A percentile compares a stretch with the other conserved stretches of the same genome.
Evolutionary conservation across 2,329 filamentous ascomycete species (phyloP).

Genomic region (Monilinia aucupariae): DNA sequence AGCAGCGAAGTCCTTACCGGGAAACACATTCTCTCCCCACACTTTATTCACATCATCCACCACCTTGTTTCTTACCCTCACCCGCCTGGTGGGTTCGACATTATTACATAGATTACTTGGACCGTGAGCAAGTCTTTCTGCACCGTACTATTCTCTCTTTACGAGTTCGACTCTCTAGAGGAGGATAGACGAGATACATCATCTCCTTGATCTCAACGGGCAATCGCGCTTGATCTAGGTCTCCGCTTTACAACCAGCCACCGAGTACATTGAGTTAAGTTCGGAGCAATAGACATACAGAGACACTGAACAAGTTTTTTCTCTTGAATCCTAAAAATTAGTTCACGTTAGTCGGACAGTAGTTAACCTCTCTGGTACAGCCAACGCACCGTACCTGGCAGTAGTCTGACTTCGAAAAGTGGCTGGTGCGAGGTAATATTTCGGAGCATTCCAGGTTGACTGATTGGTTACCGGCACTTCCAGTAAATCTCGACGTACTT

Average conservation of each 20-base stretch:
- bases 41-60: constrained; percentile 8
- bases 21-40: constrained; percentile 14
- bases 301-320: constrained; percentile 8
- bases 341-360: background rate
- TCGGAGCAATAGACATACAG: background rate
- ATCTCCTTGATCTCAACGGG: constrained; percentile 9
- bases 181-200: background rate
- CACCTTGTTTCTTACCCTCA: constrained; percentile 3
- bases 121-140: constrained; percentile 6
- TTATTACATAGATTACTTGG: constrained; percentile 10
- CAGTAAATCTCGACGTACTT: constrained; percentile 12
- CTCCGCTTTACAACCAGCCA: constrained; percentile 13
- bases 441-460: constrained; percentile 23
- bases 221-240: constrained; percentile 4
- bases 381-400: constrained; percentile 24
- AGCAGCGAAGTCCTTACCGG: constrained; percentile 13
- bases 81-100: background rate
- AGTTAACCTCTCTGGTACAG: background rate
- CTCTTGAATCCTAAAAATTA: constrained; percentile 1
- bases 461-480: constrained; percentile 9
- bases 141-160: background rate
- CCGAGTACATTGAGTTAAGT: constrained; percentile 10
- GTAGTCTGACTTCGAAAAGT: constrained; percentile 18
- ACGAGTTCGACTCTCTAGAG: background rate
- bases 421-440: constrained; percentile 16